Base-by-base conservation (phyloP, 495 filamentous ascomycete genomes). In the Lepraria neglecta region DNA sequence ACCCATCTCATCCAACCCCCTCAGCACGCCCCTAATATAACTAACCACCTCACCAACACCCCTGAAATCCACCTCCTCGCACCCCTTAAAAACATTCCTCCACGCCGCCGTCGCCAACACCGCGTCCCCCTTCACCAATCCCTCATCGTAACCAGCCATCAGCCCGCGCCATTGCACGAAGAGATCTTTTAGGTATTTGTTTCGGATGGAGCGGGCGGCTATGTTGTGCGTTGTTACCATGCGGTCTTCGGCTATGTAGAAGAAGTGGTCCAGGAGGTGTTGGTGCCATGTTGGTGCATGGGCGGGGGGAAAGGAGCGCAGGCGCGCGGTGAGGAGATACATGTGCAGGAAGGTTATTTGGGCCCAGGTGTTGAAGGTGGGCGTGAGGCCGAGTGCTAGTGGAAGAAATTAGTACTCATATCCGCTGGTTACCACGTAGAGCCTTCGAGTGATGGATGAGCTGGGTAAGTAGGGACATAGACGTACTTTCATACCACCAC, bases 291-390 rank as follows among this genome's bases (percentile, higher is more conserved):
- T 76, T 55, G 76, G 76, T 31, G 78, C 80, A 24, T 85, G 78
- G n/a, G 73, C 74, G 4, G 78, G 71, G 24, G 87, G 87, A 61
- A 94, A 81, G 62, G 79, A 80, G 53, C 94, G 88, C 51, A 97
- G 76, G 46, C 92, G 87, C n/a, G 88, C 87, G n/a, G 87, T 87
- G 45, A 97, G 73, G 55, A 96, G 81, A 77, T 95, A 97, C 84
- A 97, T 88, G 76, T 98, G 91, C 15, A 97, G 81, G 77, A 97
- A 91, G 21, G 91, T 92, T 45, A 97, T 84, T 70, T 97, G 94
- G 7, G 95, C 87, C 95, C 94, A 98, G 52, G 89, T 92, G 61
- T 82, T 88, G 75, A 98, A 98, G 0, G 90, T 98, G 2, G 90
- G 88, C 27, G 76, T 72, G 33, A 96, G 82, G 15, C 79, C 82